phyloP scores from a whole-genome alignment of 2,329 filamentous ascomycete species.

The Fusarium mexicanum region DNA sequence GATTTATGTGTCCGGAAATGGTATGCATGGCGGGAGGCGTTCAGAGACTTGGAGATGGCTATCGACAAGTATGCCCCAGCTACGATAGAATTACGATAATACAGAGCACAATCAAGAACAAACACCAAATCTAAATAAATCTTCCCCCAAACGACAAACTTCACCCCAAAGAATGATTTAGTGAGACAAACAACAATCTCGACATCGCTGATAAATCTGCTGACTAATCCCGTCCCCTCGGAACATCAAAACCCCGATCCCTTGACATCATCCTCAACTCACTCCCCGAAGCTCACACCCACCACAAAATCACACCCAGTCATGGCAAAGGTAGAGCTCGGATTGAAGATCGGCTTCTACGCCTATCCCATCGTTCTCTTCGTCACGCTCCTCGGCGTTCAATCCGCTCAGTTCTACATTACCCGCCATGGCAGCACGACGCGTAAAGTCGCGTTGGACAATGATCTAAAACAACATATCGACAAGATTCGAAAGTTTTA shows the following conservation, averaged over 20 bases:
- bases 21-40: constrained; percentile 4
- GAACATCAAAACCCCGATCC: constrained; percentile 20
- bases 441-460: constrained; percentile 38
- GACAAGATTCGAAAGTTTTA: constrained; percentile 45
- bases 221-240: neutral
- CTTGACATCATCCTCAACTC: constrained; percentile 17
- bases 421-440: constrained; percentile 42
- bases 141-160: fast-evolving
- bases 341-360: constrained; percentile 53
- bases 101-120: neutral
- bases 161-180: fast-evolving
- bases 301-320: neutral
- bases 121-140: neutral
- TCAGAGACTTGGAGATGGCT: too few relatives aligned
- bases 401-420: constrained; percentile 51
- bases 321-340: constrained; percentile 50
- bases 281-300: neutral
- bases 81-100: too few relatives aligned
- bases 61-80: too few relatives aligned
- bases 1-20: neutral
- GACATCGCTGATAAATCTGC: constrained; percentile 15
- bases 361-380: constrained; percentile 54
- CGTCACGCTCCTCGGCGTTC: constrained; percentile 48
- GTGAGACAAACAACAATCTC: neutral
- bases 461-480: constrained; percentile 43